These are phyloP conservation scores for Teratosphaeria destructans DNA, from an alignment of 2,329 filamentous ascomycete species.

Conservation along the genomic window DNA sequence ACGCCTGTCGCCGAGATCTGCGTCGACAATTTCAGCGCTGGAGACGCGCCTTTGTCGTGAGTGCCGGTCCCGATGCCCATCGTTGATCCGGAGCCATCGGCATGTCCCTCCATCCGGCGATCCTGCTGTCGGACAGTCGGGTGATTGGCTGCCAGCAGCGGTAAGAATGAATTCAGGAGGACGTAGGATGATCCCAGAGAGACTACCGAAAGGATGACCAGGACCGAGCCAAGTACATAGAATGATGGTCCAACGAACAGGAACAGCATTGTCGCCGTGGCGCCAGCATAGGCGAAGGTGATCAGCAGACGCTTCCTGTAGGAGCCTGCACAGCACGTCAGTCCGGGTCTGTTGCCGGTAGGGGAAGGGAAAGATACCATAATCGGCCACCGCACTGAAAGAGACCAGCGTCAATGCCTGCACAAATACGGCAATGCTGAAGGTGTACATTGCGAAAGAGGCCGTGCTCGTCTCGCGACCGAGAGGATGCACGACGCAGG, in stretches of 20 bases:
- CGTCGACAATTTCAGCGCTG: slow-evolving; percentile 71
- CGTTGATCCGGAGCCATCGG: background rate
- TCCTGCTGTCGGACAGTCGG: slow-evolving; percentile 31
- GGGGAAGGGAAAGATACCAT: slow-evolving; percentile 82
- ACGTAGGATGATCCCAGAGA: slow-evolving; percentile 94
- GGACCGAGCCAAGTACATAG: slow-evolving; percentile 70
- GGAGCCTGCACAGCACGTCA: slow-evolving; percentile 58
- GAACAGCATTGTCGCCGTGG: slow-evolving; percentile 78
- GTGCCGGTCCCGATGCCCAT: slow-evolving; percentile 2
- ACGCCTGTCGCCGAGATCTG: slow-evolving; percentile 87
- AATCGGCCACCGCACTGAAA: slow-evolving; percentile 91
- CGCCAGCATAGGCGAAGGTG: slow-evolving; percentile 72
- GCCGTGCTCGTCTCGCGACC: slow-evolving; percentile 88
- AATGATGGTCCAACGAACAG: slow-evolving; percentile 63
- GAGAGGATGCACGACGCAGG: slow-evolving; percentile 73
- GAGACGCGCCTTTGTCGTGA: slow-evolving; percentile 34
- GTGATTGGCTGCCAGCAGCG: slow-evolving; percentile 80
- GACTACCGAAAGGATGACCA: slow-evolving; percentile 85
- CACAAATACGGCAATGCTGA: slow-evolving; percentile 80
- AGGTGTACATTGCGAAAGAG: slow-evolving; percentile 97
- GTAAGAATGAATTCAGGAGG: slow-evolving; percentile 87
- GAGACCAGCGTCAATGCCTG: slow-evolving; percentile 88
- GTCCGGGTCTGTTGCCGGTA: slow-evolving; percentile 64
- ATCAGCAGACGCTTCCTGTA: slow-evolving; percentile 73
- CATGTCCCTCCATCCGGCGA: background rate